These are phyloP conservation scores for Garcia nutans DNA, from an alignment of 345 rosid species.

Conservation along the genomic window DNA sequence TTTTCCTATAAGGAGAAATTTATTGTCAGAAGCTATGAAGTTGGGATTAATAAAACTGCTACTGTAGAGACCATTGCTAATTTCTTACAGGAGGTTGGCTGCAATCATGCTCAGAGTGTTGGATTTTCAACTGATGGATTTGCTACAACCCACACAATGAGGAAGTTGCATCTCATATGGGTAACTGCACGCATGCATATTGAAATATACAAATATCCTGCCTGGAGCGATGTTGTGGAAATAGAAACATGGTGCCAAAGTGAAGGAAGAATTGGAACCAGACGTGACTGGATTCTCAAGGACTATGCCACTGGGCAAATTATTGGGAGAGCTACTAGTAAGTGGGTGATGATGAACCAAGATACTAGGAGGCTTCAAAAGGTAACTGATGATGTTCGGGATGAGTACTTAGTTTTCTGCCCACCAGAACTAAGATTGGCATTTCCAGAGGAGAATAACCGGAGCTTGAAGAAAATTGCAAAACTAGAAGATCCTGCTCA, in stretches of 20 bases:
- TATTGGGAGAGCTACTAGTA: constrained; percentile 92
- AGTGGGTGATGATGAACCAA: constrained; percentile 99
- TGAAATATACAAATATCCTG: constrained; percentile 87
- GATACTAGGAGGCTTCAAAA: constrained; percentile 90
- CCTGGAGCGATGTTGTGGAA: constrained; percentile 97
- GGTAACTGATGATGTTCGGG: constrained; percentile 81
- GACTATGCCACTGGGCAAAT: constrained; percentile 69
- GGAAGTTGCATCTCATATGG: constrained; percentile 96
- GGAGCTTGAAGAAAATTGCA: constrained; percentile 66
- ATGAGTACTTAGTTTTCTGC: constrained; percentile 70
- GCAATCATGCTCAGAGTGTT: constrained; percentile 86
- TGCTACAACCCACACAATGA: constrained; percentile 80
- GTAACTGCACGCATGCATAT: constrained; percentile 99
- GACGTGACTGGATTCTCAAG: constrained; percentile 85
- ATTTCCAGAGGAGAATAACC: constrained; percentile 76
- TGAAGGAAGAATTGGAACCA: constrained; percentile 93
- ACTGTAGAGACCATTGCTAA: constrained; percentile 93
- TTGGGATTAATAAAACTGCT: constrained; percentile 93
- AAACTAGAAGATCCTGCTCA: constrained; percentile 77
- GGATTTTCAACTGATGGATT: constrained; percentile 96
- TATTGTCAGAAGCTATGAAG: constrained; percentile 85
- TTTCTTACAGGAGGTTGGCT: constrained; percentile 94
- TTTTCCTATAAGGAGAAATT: constrained; percentile 84
- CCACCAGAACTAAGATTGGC: constrained; percentile 75
- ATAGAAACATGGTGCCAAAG: constrained; percentile 96